A percentile compares a stretch with the other conserved stretches of the same genome.
phyloP scores from a whole-genome alignment of 805 yeast species.

The Candida dajiaensis region DNA sequence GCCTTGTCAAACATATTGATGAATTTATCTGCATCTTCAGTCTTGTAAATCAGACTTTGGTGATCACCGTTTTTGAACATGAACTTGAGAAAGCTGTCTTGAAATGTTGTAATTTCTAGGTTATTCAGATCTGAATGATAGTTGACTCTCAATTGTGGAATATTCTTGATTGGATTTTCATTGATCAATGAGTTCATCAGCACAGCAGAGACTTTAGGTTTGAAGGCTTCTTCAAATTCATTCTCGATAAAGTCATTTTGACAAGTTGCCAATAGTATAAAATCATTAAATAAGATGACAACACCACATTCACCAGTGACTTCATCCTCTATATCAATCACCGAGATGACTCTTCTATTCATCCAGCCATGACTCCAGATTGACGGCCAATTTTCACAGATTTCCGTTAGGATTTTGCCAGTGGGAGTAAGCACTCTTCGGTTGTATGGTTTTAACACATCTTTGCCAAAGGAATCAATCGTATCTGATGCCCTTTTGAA shows the following conservation, averaged over 20 bases:
- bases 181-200: constrained; percentile 87
- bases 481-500: constrained; percentile 54
- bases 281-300: constrained; percentile 76
- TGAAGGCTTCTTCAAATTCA: constrained; percentile 12
- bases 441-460: constrained; percentile 42
- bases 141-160: constrained; percentile 66
- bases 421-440: constrained; percentile 83
- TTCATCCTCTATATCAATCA: constrained; percentile 43
- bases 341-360: constrained; percentile 76
- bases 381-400: constrained; percentile 83
- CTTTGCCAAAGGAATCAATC: constrained; percentile 76
- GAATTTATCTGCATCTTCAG: constrained; percentile 32
- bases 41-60: constrained; percentile 16
- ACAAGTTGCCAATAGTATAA: constrained; percentile 52
- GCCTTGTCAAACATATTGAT: constrained; percentile 62
- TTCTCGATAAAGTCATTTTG: constrained; percentile 24
- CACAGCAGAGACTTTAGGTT: constrained; percentile 68
- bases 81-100: constrained; percentile 25
- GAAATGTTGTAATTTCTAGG: constrained; percentile 41
- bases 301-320: constrained; percentile 39
- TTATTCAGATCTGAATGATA: constrained; percentile 62
- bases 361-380: constrained; percentile 88
- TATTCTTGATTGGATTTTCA: constrained; percentile 64
- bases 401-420: constrained; percentile 79
- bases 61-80: constrained; percentile 21